These are phyloP conservation scores for Phytophthora capsici DNA, from an alignment of 352 stramenopile species.

Conservation along the genomic window DNA sequence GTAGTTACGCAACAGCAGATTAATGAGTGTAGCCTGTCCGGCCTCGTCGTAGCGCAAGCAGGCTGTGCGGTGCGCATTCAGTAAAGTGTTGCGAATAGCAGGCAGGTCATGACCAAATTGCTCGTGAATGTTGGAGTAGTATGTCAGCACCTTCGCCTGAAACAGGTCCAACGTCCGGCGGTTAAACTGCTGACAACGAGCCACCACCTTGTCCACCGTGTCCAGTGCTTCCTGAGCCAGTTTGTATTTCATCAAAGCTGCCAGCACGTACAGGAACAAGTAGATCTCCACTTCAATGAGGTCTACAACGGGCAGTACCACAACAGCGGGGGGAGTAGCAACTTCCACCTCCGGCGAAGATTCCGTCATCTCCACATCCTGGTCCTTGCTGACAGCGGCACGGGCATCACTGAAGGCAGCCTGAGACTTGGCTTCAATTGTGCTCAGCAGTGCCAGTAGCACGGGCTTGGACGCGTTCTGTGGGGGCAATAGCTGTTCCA, in stretches of 20 bases:
- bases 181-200: conserved; percentile 80
- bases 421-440: conserved; percentile 51
- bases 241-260: conserved; percentile 77
- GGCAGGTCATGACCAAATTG: conserved; percentile 64
- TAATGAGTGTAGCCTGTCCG: conserved; percentile 90
- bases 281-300: conserved; percentile 90
- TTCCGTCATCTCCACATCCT: conserved; percentile 72
- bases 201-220: conserved; percentile 56
- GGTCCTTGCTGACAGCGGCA: conserved; percentile 16
- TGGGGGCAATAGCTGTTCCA: conserved; percentile 66
- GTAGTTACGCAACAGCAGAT: conserved; percentile 92
- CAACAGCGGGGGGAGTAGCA: conserved; percentile 13
- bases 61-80: conserved; percentile 87
- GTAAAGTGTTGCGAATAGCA: conserved; percentile 68
- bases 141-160: conserved; percentile 80
- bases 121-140: conserved; percentile 81
- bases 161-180: conserved; percentile 80
- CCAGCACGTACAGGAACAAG: conserved; percentile 79
- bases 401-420: conserved; percentile 11
- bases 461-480: conserved; percentile 65
- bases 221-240: conserved; percentile 61
- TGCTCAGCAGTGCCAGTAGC: conserved; percentile 59
- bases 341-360: conserved; percentile 41
- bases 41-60: conserved; percentile 92
- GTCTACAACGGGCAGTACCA: conserved; percentile 62